Percentiles rank a stretch among this genome's conserved stretches.
phyloP scores from a whole-genome alignment of 495 filamentous ascomycete species.

The Penicillium dipodomyicola region DNA sequence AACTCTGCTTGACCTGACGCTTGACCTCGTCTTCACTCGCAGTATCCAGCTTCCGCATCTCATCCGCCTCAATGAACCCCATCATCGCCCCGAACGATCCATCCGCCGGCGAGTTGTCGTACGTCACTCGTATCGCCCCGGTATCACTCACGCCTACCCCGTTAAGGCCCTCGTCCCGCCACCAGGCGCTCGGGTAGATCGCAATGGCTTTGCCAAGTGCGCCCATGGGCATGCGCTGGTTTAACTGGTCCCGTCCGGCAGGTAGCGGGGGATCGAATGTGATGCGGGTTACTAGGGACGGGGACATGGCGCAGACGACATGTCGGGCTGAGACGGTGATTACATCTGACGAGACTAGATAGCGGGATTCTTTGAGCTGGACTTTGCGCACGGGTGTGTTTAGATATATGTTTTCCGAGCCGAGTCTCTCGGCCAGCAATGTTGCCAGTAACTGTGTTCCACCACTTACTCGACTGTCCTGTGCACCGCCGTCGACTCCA shows the following conservation, averaged over 20 bases:
- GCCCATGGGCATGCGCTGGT: constrained; percentile 25
- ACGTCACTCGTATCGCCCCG: constrained; percentile 19
- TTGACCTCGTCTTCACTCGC: constrained; percentile 16
- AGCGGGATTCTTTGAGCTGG: constrained; percentile 1
- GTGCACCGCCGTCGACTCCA: constrained; percentile 14
- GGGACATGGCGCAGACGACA: constrained; percentile 23
- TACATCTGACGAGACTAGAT: constrained; percentile 5
- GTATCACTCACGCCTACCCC: constrained; percentile 19
- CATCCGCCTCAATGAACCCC: constrained; percentile 28
- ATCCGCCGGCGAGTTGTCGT: constrained; percentile 23
- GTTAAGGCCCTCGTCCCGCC: constrained; percentile 24
- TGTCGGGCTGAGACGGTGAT: constrained; percentile 8
- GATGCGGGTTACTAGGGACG: constrained; percentile 15
- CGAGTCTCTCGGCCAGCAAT: constrained; percentile 17
- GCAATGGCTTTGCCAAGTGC: constrained; percentile 28
- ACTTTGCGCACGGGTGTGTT: constrained; percentile 12
- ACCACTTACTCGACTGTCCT: constrained; percentile 20
- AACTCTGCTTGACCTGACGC: constrained; percentile 6
- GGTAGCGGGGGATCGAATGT: constrained; percentile 20
- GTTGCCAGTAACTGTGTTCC: constrained; percentile 20
- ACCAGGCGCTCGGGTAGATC: constrained; percentile 24
- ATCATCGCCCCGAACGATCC: constrained; percentile 23
- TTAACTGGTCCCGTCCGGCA: constrained; percentile 18
- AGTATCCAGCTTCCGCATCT: constrained; percentile 21
- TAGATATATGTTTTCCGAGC: constrained; percentile 10